A percentile compares a stretch with the other conserved stretches of the same genome.
Evolutionary conservation across 2,329 filamentous ascomycete genomes (phyloP).

Genomic region (Eutypa lata): DNA sequence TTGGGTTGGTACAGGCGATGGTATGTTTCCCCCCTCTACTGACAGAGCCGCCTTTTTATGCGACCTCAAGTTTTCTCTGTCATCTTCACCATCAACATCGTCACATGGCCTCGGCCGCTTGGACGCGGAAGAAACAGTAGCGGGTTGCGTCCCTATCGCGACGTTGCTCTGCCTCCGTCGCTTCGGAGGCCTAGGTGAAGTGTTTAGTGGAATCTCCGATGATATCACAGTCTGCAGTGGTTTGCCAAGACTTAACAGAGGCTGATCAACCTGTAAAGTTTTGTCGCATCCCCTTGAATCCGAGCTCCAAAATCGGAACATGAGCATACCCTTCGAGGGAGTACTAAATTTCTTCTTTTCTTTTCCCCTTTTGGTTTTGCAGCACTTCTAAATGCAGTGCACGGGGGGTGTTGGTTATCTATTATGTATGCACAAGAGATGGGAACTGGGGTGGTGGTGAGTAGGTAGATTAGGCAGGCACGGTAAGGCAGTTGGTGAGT

Average conservation of each 20-base stretch:
- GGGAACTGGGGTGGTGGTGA: neutral
- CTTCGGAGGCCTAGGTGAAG: conserved; percentile 25
- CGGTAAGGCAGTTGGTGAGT: neutral
- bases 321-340: conserved; percentile 41
- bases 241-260: conserved; percentile 35
- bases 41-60: conserved; percentile 26
- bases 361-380: conserved; percentile 1
- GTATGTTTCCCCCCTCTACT: conserved; percentile 13
- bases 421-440: neutral
- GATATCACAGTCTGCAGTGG: conserved; percentile 31
- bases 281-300: conserved; percentile 57
- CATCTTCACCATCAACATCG: conserved; percentile 20
- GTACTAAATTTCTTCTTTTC: conserved; percentile 4
- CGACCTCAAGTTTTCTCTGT: conserved; percentile 23
- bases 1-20: conserved; percentile 7
- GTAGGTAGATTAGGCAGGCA: no score
- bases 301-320: conserved; percentile 62
- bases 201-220: conserved; percentile 20
- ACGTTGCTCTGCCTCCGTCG: conserved; percentile 29
- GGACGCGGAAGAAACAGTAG: conserved; percentile 23
- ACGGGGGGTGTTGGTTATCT: neutral
- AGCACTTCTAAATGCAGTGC: neutral
- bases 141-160: conserved; percentile 27
- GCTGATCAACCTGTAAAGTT: conserved; percentile 40
- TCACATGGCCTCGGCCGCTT: conserved; percentile 44